Percentiles rank a stretch among this genome's conserved stretches.
These are phyloP conservation scores for Arthrobotrys musiformis DNA, from an alignment of 2,329 filamentous ascomycete genomes.

Conservation along the genomic window DNA sequence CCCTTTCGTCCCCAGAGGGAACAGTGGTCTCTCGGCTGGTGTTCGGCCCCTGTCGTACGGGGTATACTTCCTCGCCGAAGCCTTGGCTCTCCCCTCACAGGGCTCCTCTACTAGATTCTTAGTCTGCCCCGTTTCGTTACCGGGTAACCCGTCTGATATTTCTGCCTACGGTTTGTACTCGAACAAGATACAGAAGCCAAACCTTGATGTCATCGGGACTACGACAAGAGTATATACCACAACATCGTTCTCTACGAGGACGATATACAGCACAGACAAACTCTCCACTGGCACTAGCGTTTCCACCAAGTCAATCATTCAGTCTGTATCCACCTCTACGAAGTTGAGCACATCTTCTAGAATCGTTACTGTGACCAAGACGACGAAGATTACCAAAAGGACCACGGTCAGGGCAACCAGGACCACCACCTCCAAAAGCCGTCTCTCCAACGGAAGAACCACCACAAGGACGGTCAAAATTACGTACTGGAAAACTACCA, in stretches of 20 bases:
- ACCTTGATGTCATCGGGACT: background rate
- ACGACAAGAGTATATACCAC: background rate
- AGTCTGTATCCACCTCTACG: background rate
- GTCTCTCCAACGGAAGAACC: background rate
- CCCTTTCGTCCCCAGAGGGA: slow-evolving; percentile 25
- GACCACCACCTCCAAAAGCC: background rate
- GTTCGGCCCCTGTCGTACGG: slow-evolving; percentile 36
- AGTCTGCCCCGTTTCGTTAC: slow-evolving; percentile 16
- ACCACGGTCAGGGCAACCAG: background rate
- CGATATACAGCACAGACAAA: background rate
- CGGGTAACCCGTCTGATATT: slow-evolving; percentile 18
- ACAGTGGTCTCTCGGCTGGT: background rate
- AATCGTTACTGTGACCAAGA: background rate
- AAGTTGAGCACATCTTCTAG: background rate
- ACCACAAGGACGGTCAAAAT: background rate
- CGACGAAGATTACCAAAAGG: background rate
- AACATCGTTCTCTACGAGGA: background rate
- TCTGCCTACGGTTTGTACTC: slow-evolving; percentile 45
- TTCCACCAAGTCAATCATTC: background rate
- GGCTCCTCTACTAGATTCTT: slow-evolving; percentile 41
- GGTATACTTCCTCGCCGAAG: slow-evolving; percentile 43
- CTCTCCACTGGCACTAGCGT: background rate
- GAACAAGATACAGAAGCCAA: slow-evolving; percentile 21
- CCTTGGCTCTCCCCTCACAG: slow-evolving; percentile 25
- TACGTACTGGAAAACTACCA: background rate